Evolutionary conservation across 2,329 filamentous ascomycete genomes (phyloP), one percentile per base, ranked within the genome.

Genomic region (Aspergillus vadensis): DNA sequence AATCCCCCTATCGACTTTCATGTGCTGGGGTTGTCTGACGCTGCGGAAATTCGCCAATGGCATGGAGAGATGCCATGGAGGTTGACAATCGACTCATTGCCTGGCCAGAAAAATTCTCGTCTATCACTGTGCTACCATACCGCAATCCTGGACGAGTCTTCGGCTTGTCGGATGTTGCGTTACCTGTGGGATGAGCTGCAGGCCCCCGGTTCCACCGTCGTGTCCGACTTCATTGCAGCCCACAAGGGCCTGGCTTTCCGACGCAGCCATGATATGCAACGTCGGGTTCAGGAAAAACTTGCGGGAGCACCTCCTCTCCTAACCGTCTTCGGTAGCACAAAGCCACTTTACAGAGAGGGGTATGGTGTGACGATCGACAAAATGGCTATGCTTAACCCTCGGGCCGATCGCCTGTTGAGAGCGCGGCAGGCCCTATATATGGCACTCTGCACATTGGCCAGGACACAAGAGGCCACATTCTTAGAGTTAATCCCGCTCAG

Each of bases 71-170:
- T 59, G 57, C 51, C 36, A 15, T 59, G 57, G 57, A 59, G 32
- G 30, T 19, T 59, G 5, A 50, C n/a, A 5, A 21, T 59, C 23
- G 14, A 32, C n/a, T 36, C 36, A 2, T 21, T 43, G 19, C 57
- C 43, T 5, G 27, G 51, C 27, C 2, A 23, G 19, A 39, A 30
- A 27, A 25, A 38, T 12, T 55, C 17, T 17, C 25, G 15, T 32
- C 14, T 59, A 12, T 50, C 41, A 9, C 32, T 59, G 27, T 51
- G 57, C 15, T 59, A 59, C 32, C 57, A 59, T 36, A 52, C 55
- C 8, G 52, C 51, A 6, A 21, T 59, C 6, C 25, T 59, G 27
- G 57, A 59, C 38, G 51, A 43, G 12, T 23, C 43, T 4, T 50
- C 57, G 8, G 57, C 52, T 23, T 19, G 51, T 30, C 51, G 21